These are phyloP conservation scores for Aspergillus eucalypticola DNA, from an alignment of 2,329 filamentous ascomycete species.

Conservation along the genomic window DNA sequence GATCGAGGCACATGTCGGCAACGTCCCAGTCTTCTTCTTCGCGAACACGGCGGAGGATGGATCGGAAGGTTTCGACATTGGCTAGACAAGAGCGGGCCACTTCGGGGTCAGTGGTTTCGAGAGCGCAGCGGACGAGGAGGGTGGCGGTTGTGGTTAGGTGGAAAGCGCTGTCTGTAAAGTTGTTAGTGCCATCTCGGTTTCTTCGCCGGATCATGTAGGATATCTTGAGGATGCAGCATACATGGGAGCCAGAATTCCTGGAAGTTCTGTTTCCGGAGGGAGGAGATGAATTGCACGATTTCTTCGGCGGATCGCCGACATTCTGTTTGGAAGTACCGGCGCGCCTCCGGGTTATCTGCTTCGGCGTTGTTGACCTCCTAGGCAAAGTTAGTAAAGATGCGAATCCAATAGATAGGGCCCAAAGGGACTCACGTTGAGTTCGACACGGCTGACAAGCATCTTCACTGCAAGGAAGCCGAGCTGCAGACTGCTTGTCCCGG, in stretches of 20 bases:
- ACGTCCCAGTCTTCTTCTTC: constrained; percentile 58
- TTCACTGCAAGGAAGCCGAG: constrained; percentile 48
- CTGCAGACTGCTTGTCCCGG: constrained; percentile 48
- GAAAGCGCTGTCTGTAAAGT: constrained; percentile 49
- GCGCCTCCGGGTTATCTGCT: constrained; percentile 49
- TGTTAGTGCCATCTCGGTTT: constrained; percentile 9
- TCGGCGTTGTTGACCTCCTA: constrained; percentile 47
- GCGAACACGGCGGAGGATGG: constrained; percentile 49
- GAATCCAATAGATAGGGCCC: not conserved
- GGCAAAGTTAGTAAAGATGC: not conserved
- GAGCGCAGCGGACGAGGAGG: constrained; percentile 52
- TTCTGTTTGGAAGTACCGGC: constrained; percentile 51
- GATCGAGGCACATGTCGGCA: constrained; percentile 56
- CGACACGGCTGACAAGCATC: constrained; percentile 50
- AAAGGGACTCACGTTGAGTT: constrained; percentile 44
- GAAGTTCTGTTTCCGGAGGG: constrained; percentile 49
- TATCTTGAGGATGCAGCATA: constrained; percentile 25
- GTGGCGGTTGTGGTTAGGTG: constrained; percentile 57
- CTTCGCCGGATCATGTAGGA: not conserved
- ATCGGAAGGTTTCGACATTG: constrained; percentile 51
- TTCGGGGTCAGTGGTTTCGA: constrained; percentile 52
- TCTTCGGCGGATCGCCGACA: constrained; percentile 47
- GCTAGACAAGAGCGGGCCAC: constrained; percentile 49
- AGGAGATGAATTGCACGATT: constrained; percentile 53
- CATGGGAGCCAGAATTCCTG: constrained; percentile 56